A percentile compares a stretch with the other conserved stretches of the same genome.
Evolutionary conservation across 192 early-diverging fungal genomes (phyloP).

Genomic region (Gaertneriomyces semiglobifer): DNA sequence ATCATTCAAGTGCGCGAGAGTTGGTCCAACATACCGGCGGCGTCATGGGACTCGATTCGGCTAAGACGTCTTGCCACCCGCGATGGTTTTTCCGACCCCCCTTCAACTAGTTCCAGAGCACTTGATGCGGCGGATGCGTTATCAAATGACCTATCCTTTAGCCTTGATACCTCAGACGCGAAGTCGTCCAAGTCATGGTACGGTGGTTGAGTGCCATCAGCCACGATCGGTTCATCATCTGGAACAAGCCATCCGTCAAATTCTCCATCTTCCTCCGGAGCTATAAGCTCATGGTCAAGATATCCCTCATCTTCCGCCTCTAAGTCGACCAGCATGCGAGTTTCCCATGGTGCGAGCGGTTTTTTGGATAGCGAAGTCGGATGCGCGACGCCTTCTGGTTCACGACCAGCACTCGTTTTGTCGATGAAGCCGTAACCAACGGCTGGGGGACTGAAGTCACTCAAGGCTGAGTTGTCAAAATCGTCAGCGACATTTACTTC

Average conservation of each 20-base stretch:
- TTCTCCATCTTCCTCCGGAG: constrained; percentile 17
- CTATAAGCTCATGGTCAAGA: not conserved
- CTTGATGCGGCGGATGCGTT: no score
- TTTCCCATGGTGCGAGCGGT: not conserved
- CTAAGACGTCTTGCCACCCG: no score
- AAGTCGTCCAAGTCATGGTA: not conserved
- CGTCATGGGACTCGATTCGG: no score
- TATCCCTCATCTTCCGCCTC: constrained; percentile 13
- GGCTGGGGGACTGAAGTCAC: not conserved
- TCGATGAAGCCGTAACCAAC: not conserved
- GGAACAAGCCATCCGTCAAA: constrained; percentile 31
- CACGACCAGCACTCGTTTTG: not conserved
- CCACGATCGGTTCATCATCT: constrained; percentile 12
- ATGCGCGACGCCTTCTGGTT: not conserved
- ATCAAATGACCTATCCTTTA: not conserved
- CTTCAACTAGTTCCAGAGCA: no score
- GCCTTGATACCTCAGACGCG: not conserved
- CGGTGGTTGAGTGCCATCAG: no score
- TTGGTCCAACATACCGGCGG: no score
- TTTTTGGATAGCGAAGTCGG: not conserved
- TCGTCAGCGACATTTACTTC: not conserved
- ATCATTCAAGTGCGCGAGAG: no score
- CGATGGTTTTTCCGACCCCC: no score
- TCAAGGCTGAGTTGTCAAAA: not conserved
- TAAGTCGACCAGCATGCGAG: constrained; percentile 10